phyloP scores from a whole-genome alignment of 2,329 filamentous ascomycete species.

The Cladophialophora yegresii region DNA sequence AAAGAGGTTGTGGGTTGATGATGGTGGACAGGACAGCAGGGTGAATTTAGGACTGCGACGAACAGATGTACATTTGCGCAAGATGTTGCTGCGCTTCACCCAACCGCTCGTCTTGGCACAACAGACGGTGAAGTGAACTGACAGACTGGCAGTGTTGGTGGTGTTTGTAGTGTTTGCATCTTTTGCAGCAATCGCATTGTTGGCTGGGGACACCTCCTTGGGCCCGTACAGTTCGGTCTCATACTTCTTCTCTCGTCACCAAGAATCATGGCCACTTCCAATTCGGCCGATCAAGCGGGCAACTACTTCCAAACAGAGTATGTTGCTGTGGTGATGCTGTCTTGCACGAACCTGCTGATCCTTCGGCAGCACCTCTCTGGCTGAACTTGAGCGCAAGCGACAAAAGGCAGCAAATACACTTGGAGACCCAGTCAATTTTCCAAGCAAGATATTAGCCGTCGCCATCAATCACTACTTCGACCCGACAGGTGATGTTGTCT shows the following conservation, averaged over 20 bases:
- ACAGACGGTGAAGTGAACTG: background rate
- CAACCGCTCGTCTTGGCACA: background rate
- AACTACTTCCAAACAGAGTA: constrained; percentile 95
- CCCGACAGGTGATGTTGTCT: constrained; percentile 54
- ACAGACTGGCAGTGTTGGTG: background rate
- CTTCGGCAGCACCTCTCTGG: constrained; percentile 49
- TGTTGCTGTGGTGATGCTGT: constrained; percentile 40
- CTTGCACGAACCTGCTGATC: constrained; percentile 33
- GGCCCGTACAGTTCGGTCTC: constrained; percentile 40
- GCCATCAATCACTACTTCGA: constrained; percentile 28
- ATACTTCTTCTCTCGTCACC: constrained; percentile 19
- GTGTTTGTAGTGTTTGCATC: background rate
- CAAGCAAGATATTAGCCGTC: constrained; percentile 82
- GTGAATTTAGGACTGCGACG: constrained; percentile 23
- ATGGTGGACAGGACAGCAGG: constrained; percentile 30
- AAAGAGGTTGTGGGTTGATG: constrained; percentile 1
- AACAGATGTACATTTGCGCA: background rate
- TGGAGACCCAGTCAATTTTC: constrained; percentile 76
- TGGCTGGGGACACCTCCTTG: too few relatives aligned
- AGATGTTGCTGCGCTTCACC: background rate
- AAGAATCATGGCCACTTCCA: constrained; percentile 42
- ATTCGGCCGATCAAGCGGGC: constrained; percentile 66
- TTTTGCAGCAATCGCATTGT: background rate
- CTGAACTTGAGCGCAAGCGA: constrained; percentile 62
- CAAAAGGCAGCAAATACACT: constrained; percentile 77